These are phyloP conservation scores for Silene vulgaris DNA, from an alignment of 179 eudicot species.

Conservation along the genomic window DNA sequence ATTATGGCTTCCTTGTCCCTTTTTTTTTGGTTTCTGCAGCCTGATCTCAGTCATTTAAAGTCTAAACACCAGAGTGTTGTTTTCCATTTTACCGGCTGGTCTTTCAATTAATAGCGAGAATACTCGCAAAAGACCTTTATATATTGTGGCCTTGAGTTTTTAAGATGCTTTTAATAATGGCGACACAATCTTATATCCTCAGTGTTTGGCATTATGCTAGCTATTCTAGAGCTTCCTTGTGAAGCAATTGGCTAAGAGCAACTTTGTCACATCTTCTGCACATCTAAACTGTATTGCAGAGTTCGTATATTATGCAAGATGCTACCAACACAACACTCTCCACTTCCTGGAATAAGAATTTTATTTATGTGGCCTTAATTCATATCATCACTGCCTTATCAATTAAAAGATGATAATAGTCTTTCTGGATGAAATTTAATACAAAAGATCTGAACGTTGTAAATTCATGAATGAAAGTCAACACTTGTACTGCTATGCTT, in stretches of 20 bases:
- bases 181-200: not conserved
- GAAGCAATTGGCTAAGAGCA: not conserved
- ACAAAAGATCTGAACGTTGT: not conserved
- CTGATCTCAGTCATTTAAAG: not conserved
- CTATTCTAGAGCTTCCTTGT: not conserved
- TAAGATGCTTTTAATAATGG: not conserved
- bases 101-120: not conserved
- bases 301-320: not conserved
- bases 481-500: not conserved
- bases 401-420: slow-evolving; percentile 7
- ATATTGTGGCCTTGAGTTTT: not conserved
- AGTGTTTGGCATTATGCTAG: not conserved
- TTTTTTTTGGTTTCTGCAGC: slow-evolving; percentile 5
- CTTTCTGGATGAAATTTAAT: not conserved
- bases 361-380: not conserved
- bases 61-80: not conserved
- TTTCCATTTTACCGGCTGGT: not conserved
- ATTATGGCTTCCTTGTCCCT: not conserved
- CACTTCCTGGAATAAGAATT: not conserved
- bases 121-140: not conserved
- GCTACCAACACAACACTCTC: not conserved
- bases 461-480: not conserved
- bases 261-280: not conserved
- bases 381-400: not conserved
- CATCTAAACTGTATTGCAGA: not conserved